phyloP scores from a whole-genome alignment of 2,329 filamentous ascomycete genomes.

The Emmonsiellopsis sp. region DNA sequence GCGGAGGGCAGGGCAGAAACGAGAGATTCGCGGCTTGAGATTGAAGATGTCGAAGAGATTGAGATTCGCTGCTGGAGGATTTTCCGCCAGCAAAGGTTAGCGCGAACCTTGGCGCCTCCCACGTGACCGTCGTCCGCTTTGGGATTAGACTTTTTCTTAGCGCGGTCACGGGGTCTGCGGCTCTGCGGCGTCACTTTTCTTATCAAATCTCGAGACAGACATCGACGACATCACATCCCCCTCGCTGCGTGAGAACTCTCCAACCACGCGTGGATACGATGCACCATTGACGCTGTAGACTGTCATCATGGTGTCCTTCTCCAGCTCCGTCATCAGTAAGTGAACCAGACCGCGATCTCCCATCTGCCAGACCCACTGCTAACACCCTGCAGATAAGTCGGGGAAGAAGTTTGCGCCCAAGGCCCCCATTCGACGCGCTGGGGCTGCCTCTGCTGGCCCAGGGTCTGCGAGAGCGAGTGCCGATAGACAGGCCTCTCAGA shows the following conservation, averaged over 20 bases:
- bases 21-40: background rate
- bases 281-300: background rate
- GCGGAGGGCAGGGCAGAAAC: background rate
- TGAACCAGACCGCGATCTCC: slow-evolving; percentile 9
- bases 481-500: slow-evolving; percentile 23
- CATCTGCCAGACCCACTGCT: slow-evolving; percentile 6
- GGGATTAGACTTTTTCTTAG: background rate
- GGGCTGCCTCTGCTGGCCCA: slow-evolving; percentile 13
- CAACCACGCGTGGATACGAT: background rate
- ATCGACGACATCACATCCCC: background rate
- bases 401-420: slow-evolving; percentile 72
- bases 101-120: slow-evolving; percentile 21
- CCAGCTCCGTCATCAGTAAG: slow-evolving; percentile 47
- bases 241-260: background rate
- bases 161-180: background rate
- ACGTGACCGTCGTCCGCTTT: slow-evolving; percentile 24
- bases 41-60: slow-evolving; percentile 17
- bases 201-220: background rate
- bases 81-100: slow-evolving; percentile 25
- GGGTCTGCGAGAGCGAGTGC: slow-evolving; percentile 27
- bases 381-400: slow-evolving; percentile 45
- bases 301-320: slow-evolving; percentile 39
- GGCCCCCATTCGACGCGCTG: slow-evolving; percentile 49
- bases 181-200: background rate
- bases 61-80: slow-evolving; percentile 24